These are phyloP conservation scores for Lentinula sp. DNA, from an alignment of 768 basidiomycete genomes.

Conservation along the genomic window DNA sequence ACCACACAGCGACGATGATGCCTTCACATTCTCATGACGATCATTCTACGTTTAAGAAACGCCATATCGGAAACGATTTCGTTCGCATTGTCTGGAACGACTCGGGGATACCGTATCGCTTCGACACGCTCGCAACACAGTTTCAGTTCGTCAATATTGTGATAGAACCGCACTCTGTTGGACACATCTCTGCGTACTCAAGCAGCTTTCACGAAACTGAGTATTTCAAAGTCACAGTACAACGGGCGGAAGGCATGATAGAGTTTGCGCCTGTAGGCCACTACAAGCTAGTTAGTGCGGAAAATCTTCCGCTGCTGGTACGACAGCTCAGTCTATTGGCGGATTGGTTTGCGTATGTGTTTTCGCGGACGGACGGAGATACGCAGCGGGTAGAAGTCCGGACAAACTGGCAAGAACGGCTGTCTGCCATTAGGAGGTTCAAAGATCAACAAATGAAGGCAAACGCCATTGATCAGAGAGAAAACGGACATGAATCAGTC, in stretches of 20 bases:
- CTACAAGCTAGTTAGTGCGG: constrained; percentile 91
- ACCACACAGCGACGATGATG: constrained; percentile 97
- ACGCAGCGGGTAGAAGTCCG: constrained; percentile 69
- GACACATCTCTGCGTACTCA: constrained; percentile 79
- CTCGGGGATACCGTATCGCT: constrained; percentile 80
- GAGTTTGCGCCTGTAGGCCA: constrained; percentile 90
- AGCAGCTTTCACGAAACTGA: constrained; percentile 85
- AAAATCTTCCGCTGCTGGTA: constrained; percentile 79
- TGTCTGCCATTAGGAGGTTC: constrained; percentile 77
- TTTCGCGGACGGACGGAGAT: constrained; percentile 65
- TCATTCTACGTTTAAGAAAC: constrained; percentile 80
- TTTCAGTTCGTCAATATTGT: constrained; percentile 99
- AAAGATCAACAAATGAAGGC: constrained; percentile 27
- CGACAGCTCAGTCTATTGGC: constrained; percentile 83
- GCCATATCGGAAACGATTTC: constrained; percentile 94
- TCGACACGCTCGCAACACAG: constrained; percentile 87
- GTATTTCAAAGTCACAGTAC: constrained; percentile 92
- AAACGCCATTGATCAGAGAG: not conserved
- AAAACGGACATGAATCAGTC: constrained; percentile 15
- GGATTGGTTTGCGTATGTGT: constrained; percentile 88
- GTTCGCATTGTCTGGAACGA: constrained; percentile 98
- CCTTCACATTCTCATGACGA: constrained; percentile 62
- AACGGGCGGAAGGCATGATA: constrained; percentile 84
- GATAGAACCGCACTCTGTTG: constrained; percentile 87
- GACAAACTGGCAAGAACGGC: constrained; percentile 82